Conservation (phyloP, 495 filamentous ascomycete species). For the Penicillium flavigenum region DNA sequence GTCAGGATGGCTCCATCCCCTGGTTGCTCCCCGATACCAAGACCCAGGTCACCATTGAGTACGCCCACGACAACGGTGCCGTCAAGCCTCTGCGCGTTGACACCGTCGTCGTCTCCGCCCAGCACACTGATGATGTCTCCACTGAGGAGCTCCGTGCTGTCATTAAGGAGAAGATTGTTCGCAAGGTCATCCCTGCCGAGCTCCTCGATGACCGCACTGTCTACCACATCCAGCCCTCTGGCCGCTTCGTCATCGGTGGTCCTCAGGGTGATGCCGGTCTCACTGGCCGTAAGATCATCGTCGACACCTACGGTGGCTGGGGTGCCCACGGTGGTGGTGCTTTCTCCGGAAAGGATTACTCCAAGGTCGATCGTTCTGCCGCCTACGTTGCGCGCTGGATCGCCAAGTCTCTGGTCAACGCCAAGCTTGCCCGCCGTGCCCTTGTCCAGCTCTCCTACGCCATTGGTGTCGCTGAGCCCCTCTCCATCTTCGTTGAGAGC, state of each 20-base stretch:
- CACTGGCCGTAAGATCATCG: conserved; percentile 99
- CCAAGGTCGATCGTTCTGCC: conserved; percentile 98
- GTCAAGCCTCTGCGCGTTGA: conserved; percentile 91
- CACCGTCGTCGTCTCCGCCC: conserved; percentile 94
- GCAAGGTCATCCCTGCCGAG: conserved; percentile 85
- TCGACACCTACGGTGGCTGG: conserved; percentile 99
- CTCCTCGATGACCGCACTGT: conserved; percentile 89
- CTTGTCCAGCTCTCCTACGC: conserved; percentile 98
- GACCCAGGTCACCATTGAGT: conserved; percentile 99
- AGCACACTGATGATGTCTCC: conserved; percentile 85
- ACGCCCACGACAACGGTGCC: conserved; percentile 91
- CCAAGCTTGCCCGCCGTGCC: conserved; percentile 83
- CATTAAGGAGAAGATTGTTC: conserved; percentile 96
- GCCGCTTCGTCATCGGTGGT: conserved; percentile 97
- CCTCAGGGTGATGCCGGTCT: conserved; percentile 98
- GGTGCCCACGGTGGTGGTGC: conserved; percentile 99
- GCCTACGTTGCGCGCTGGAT: conserved; percentile 98
- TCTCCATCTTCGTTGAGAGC: conserved; percentile 72
- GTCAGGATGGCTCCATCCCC: conserved; percentile 79
- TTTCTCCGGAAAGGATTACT: conserved; percentile 99
- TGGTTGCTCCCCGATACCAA: conserved; percentile 99
- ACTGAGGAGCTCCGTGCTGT: conserved; percentile 92
- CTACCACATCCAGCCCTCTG: conserved; percentile 98
- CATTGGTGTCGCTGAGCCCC: conserved; percentile 96
- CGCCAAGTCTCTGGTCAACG: conserved; percentile 92